These are phyloP conservation scores for Crassisporium funariophilum DNA, from an alignment of 768 basidiomycete species.

Conservation along the genomic window DNA sequence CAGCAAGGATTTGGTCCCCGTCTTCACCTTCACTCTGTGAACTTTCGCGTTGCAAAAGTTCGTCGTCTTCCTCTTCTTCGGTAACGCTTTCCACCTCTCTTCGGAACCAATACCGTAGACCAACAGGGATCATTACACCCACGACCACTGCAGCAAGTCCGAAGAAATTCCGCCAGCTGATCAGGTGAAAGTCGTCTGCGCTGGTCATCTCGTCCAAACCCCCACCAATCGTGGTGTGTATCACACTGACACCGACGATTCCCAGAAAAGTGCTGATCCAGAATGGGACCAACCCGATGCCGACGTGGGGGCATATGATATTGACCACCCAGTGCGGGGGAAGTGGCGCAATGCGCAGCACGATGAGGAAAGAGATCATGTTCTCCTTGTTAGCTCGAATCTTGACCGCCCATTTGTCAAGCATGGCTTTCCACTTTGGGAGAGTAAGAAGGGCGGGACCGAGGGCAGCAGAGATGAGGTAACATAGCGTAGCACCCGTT, in stretches of 20 bases:
- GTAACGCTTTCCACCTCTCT: slow-evolving; percentile 51
- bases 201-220: slow-evolving; percentile 96
- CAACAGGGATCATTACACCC: slow-evolving; percentile 93
- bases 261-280: slow-evolving; percentile 91
- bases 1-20: slow-evolving; percentile 53
- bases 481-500: slow-evolving; percentile 88
- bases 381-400: slow-evolving; percentile 80
- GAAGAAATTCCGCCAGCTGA: slow-evolving; percentile 91
- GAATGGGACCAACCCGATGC: slow-evolving; percentile 82
- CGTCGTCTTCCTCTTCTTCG: slow-evolving; percentile 35
- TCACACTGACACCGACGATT: slow-evolving; percentile 87
- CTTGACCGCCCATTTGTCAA: slow-evolving; percentile 82
- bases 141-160: slow-evolving; percentile 82
- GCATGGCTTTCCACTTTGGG: slow-evolving; percentile 79
- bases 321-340: slow-evolving; percentile 98
- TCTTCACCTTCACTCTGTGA: slow-evolving; percentile 33
- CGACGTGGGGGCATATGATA: slow-evolving; percentile 88
- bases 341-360: slow-evolving; percentile 91
- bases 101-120: slow-evolving; percentile 81
- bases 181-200: slow-evolving; percentile 88
- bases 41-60: slow-evolving; percentile 23
- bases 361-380: slow-evolving; percentile 88
- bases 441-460: slow-evolving; percentile 90
- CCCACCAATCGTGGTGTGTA: slow-evolving; percentile 93
- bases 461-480: slow-evolving; percentile 87